Percentiles rank a stretch among this genome's conserved stretches.
phyloP scores from a whole-genome alignment of 2,329 filamentous ascomycete genomes.

The Ophiocordyceps sinensis region DNA sequence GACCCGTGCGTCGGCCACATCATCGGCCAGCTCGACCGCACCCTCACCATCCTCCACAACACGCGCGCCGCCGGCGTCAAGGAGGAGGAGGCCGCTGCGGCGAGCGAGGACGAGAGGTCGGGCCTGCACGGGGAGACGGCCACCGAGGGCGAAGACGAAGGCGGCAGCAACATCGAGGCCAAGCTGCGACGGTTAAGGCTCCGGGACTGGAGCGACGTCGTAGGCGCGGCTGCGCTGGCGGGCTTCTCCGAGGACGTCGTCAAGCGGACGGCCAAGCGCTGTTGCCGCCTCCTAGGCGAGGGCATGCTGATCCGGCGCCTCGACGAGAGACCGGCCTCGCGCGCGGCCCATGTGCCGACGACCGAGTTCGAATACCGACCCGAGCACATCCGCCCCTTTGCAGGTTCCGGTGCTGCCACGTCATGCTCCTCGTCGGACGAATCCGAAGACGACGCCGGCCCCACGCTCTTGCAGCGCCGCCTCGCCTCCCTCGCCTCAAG shows the following conservation, averaged over 20 bases:
- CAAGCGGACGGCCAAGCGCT: slow-evolving; percentile 56
- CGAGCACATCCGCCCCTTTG: slow-evolving; percentile 7
- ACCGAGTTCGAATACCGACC: slow-evolving; percentile 12
- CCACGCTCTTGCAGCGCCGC: slow-evolving; percentile 14
- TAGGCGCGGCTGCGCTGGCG: slow-evolving; percentile 62
- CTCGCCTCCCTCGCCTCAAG: slow-evolving; percentile 13
- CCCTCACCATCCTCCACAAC: slow-evolving; percentile 58
- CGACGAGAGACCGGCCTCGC: slow-evolving; percentile 15
- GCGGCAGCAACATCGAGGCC: slow-evolving; percentile 8
- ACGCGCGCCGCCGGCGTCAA: slow-evolving; percentile 37
- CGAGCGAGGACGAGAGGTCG: neutral
- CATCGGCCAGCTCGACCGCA: slow-evolving; percentile 51
- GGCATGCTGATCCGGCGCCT: slow-evolving; percentile 50
- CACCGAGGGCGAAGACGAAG: neutral
- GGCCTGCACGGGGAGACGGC: neutral
- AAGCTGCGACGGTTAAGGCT: slow-evolving; percentile 25
- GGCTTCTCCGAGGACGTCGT: slow-evolving; percentile 55
- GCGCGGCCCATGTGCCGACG: slow-evolving; percentile 10
- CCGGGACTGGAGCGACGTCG: slow-evolving; percentile 74
- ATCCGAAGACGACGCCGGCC: slow-evolving; percentile 9
- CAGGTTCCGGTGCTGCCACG: neutral
- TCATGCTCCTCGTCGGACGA: slow-evolving; percentile 1
- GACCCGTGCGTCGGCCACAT: slow-evolving; percentile 57
- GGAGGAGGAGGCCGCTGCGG: neutral
- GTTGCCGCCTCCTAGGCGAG: slow-evolving; percentile 60